These are phyloP conservation scores for Agaricus bisporus DNA, from an alignment of 768 basidiomycete species.

Conservation along the genomic window DNA sequence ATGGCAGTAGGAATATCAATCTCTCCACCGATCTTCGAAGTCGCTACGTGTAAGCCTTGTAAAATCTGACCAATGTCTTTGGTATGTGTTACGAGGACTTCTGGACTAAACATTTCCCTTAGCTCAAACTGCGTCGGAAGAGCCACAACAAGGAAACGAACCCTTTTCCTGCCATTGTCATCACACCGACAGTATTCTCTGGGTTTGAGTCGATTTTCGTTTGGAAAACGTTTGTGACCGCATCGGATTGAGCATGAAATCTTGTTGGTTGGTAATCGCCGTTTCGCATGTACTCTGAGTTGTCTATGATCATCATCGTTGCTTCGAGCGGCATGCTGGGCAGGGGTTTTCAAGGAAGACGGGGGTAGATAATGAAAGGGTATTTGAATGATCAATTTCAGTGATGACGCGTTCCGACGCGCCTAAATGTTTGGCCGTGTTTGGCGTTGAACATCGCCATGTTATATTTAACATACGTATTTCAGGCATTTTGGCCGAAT, in stretches of 20 bases:
- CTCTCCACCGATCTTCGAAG: constrained; percentile 70
- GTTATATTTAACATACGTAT: background rate
- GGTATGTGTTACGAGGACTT: constrained; percentile 94
- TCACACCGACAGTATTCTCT: constrained; percentile 94
- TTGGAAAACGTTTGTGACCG: constrained; percentile 84
- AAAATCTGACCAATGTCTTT: constrained; percentile 93
- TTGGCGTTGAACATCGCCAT: background rate
- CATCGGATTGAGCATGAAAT: constrained; percentile 88
- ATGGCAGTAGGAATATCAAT: constrained; percentile 89
- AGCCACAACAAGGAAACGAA: constrained; percentile 28
- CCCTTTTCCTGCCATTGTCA: constrained; percentile 99
- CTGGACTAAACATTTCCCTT: constrained; percentile 50
- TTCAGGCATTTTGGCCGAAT: no score
- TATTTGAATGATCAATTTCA: background rate
- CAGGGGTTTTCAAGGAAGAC: constrained; percentile 3
- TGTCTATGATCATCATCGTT: constrained; percentile 96
- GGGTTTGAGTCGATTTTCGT: constrained; percentile 95
- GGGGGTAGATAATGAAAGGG: constrained; percentile 2
- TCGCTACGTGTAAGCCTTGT: constrained; percentile 64
- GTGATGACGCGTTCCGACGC: constrained; percentile 7
- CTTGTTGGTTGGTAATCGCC: constrained; percentile 86
- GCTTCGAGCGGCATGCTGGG: constrained; percentile 91
- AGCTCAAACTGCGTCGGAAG: background rate
- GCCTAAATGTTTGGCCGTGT: constrained; percentile 7
- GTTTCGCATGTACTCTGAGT: constrained; percentile 96